Evolutionary conservation across 2,329 filamentous ascomycete species (phyloP), one percentile per base, ranked within the genome.

Genomic region (Sporothrix brunneoviolacea): DNA sequence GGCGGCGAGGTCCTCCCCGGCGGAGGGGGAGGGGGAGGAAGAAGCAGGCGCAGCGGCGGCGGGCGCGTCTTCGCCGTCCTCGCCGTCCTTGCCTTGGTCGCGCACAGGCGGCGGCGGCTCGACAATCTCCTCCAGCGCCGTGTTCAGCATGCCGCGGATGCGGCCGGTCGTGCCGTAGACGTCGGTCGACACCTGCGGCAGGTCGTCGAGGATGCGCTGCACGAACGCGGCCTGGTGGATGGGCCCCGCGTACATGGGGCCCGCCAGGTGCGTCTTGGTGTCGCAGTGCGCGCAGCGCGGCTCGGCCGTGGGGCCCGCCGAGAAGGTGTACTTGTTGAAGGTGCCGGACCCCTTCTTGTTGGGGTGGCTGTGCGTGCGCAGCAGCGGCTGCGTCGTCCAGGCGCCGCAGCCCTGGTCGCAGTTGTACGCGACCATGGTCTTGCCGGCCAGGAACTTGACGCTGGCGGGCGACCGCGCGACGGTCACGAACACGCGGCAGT

Each of bases 161-260:
- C 93, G 80, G 13, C 81, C 76, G 24, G 83, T 80, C 0, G 93
- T 98, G 35, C 82, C 82, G 62, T 98, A 98, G 0, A 83, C 77
- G 0, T 82, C 73, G 22, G 75, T 74, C 42, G 90, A 80, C 1
- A 82, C 79, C 4, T 73, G 69, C 1, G 88, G 82, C 8, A 95
- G 74, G 51, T 84, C 78, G 38, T 82, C 78, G 15, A 98, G 74
- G 21, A 98, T 82, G 50, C 79, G 80, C 61, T 86, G 79, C 54
- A 98, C 82, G 62, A 96, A 98, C 2, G 82, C 79, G 7, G 82
- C 77, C 39, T 90, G 90, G 67, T 98, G 93, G 8, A 98, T 72
- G 18, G 86, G 86, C 1, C 93, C 93, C 30, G 81, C 91, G 71
- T 91, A 98, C 91, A 98, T 97, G 1, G 93, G 93, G 2, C 93